Conservation (phyloP, 2,329 filamentous ascomycete genomes). For the Pseudogymnoascus sp. region DNA sequence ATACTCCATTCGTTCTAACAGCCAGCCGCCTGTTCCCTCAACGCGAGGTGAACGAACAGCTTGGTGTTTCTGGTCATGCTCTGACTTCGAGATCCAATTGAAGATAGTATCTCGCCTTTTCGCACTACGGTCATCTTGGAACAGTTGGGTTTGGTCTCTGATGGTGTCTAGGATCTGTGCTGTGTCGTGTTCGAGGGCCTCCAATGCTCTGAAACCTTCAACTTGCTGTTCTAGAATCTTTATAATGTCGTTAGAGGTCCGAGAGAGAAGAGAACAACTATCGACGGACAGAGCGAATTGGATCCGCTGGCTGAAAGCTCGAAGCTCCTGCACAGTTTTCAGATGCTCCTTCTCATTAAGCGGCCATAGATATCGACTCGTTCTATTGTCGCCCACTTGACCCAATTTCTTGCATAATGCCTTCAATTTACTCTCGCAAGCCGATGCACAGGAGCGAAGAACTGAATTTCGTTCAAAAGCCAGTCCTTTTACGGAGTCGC, state of each 20-base stretch:
- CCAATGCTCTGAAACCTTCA: constrained; percentile 14
- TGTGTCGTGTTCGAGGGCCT: not conserved
- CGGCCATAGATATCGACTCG: constrained; percentile 16
- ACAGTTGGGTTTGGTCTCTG: not conserved
- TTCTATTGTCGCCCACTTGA: not conserved
- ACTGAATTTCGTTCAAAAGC: not conserved
- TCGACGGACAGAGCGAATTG: constrained; percentile 20
- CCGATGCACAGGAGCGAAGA: constrained; percentile 9
- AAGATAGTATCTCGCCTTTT: not conserved
- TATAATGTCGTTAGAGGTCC: too few species aligned
- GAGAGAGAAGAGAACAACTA: constrained; percentile 11
- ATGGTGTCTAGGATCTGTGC: not conserved
- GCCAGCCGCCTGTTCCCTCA: constrained; percentile 18
- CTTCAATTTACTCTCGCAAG: constrained; percentile 12
- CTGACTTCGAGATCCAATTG: not conserved
- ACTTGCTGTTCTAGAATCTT: constrained; percentile 15
- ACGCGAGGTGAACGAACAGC: constrained; percentile 13
- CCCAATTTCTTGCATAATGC: constrained; percentile 9
- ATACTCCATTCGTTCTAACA: constrained; percentile 10
- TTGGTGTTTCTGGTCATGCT: not conserved
- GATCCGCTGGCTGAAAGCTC: constrained; percentile 16
- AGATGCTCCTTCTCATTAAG: constrained; percentile 19
- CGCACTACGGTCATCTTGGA: not conserved
- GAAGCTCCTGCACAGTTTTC: constrained; percentile 16
- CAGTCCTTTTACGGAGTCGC: not conserved